Percentiles rank a stretch among this genome's conserved stretches.
Conservation (phyloP, 2,329 filamentous ascomycete genomes). For the Calonectria pteridis region DNA sequence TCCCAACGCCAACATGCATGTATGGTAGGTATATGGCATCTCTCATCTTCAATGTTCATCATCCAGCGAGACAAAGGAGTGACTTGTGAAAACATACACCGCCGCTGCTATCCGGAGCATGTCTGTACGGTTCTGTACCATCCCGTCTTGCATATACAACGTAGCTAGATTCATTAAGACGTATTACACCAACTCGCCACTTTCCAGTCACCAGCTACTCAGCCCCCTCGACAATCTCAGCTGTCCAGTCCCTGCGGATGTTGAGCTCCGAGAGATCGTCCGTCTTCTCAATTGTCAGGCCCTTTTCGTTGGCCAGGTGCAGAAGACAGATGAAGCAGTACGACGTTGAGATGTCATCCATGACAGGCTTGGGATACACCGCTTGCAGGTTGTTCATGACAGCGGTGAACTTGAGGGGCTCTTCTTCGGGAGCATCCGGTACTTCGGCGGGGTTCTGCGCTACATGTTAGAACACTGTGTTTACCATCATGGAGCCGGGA, state of each 20-base stretch:
- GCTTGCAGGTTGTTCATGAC: constrained; percentile 90
- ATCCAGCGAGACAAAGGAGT: constrained; percentile 22
- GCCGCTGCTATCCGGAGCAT: background rate
- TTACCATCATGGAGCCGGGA: background rate
- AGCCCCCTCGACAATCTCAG: constrained; percentile 64
- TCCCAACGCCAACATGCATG: constrained; percentile 37
- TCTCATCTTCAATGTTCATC: constrained; percentile 25
- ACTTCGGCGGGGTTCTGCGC: constrained; percentile 37
- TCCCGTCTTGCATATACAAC: constrained; percentile 17
- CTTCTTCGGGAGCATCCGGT: constrained; percentile 52
- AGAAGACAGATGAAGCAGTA: constrained; percentile 94
- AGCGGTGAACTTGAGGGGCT: constrained; percentile 84
- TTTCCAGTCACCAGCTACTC: constrained; percentile 36
- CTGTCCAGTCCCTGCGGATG: constrained; percentile 73
- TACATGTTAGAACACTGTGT: constrained; percentile 24
- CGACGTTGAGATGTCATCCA: constrained; percentile 95
- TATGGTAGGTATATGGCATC: constrained; percentile 30
- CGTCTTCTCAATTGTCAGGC: constrained; percentile 79
- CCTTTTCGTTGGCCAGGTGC: constrained; percentile 94
- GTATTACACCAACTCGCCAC: constrained; percentile 5
- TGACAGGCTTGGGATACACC: constrained; percentile 86
- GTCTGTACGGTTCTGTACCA: background rate
- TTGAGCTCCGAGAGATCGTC: constrained; percentile 69
- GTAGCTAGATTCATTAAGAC: constrained; percentile 13
- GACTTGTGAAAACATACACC: constrained; percentile 1